These are phyloP conservation scores for Cladorrhinum sp. DNA, from an alignment of 2,329 filamentous ascomycete genomes.

Conservation along the genomic window DNA sequence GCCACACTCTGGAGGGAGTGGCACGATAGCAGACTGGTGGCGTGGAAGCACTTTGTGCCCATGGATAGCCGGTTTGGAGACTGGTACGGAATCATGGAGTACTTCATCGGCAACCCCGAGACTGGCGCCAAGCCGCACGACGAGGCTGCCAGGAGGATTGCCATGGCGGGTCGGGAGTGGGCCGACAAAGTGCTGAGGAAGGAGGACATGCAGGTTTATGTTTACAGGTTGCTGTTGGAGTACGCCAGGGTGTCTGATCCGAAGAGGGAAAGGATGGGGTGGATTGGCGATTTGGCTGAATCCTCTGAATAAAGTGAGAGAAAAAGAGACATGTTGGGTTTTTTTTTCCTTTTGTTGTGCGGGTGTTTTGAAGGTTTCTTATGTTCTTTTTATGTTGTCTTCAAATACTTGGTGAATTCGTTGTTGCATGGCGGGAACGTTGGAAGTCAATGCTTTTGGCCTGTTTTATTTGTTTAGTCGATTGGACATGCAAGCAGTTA, in stretches of 20 bases:
- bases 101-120: constrained; percentile 61
- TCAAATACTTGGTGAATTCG: too few species aligned
- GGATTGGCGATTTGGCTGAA: constrained; percentile 47
- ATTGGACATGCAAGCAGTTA: too few species aligned
- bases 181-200: constrained; percentile 63
- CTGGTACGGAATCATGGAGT: constrained; percentile 70
- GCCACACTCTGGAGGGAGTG: constrained; percentile 76
- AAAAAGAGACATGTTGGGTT: background rate
- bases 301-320: background rate
- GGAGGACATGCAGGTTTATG: constrained; percentile 73
- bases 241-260: constrained; percentile 57
- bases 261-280: constrained; percentile 51
- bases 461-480: too few species aligned
- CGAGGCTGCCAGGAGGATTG: constrained; percentile 60
- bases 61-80: constrained; percentile 73
- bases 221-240: constrained; percentile 61
- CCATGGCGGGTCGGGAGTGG: constrained; percentile 64
- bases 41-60: constrained; percentile 80
- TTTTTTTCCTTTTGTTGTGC: background rate
- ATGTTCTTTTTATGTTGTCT: too few species aligned
- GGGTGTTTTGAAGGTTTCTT: too few species aligned
- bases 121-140: constrained; percentile 47
- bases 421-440: too few species aligned
- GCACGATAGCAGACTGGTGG: constrained; percentile 70
- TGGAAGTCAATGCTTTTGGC: too few species aligned